Evolutionary conservation across 192 early-diverging fungal genomes (phyloP).

Genomic region (Mortierella claussenii): DNA sequence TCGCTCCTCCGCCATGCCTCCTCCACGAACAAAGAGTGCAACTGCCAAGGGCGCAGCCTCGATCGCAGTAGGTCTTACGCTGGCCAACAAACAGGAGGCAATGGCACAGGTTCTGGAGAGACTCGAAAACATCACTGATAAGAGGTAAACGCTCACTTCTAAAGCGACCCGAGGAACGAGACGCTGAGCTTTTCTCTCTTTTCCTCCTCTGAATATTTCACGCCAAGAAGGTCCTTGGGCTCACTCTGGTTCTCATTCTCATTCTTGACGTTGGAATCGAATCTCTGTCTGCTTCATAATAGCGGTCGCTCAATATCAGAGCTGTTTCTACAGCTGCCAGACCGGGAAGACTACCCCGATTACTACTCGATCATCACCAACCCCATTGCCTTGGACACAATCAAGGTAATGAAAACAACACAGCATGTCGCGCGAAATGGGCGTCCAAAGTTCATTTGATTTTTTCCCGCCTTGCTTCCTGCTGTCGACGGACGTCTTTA

Average conservation of each 20-base stretch:
- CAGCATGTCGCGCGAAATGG: too few species aligned
- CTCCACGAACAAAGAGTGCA: constrained; percentile 25
- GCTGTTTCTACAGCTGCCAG: constrained; percentile 54
- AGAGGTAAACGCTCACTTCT: constrained; percentile 7
- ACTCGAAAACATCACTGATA: constrained; percentile 26
- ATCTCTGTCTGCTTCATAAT: too few species aligned
- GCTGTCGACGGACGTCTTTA: too few species aligned
- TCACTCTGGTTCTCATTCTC: too few species aligned
- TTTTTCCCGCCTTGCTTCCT: too few species aligned
- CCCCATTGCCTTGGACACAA: constrained; percentile 62
- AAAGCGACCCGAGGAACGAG: background rate
- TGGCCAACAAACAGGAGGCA: constrained; percentile 19
- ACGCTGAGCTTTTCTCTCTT: background rate
- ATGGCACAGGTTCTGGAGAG: constrained; percentile 32
- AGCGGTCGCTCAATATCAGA: constrained; percentile 50
- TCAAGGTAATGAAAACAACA: constrained; percentile 54
- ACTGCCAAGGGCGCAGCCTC: constrained; percentile 21
- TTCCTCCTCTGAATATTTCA: background rate
- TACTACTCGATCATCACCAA: constrained; percentile 61
- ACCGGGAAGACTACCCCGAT: constrained; percentile 56
- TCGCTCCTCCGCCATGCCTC: too few species aligned
- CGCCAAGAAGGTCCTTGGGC: too few species aligned
- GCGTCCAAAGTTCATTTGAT: too few species aligned
- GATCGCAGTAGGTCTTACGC: constrained; percentile 18
- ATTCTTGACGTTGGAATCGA: too few species aligned